Evolutionary conservation across 1,284 basidiomycete genomes (phyloP), one percentile per base, ranked within the genome.

Genomic region (Ceratobasidium sp.): DNA sequence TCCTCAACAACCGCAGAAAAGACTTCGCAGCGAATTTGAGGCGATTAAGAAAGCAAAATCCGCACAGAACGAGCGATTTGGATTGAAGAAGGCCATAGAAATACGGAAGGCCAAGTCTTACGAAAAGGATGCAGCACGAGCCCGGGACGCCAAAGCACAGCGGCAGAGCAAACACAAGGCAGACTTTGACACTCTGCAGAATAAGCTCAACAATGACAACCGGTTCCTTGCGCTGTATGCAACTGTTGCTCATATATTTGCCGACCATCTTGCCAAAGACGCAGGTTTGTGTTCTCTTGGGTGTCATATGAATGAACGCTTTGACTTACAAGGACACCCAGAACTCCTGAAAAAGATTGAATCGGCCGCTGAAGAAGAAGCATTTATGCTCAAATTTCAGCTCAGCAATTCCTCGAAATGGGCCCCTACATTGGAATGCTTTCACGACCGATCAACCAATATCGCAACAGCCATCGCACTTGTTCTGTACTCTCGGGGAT

Each of bases 391-490:
- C 34, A 76, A 84, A n/a, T 80, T 79, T 72, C 78, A 81, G 30
- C 80, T 91, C 32, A 85, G 84, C 1, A 84, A 89, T 16, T 88
- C 84, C 0, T 84, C 83, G 2, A 92, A 92, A 79, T 92, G 89
- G 89, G 89, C 88, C 0, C 90, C 90, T 0, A 85, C 86, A 1
- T 86, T 87, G 3, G 82, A 79, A 3, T 79, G 82, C 3, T 82
- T 86, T 1, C 89, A 90, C 73, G 90, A 92, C 77, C 83, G 84
- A 9, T 80, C 84, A 70, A 88, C 88, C 1, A 87, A 88, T 77
- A 86, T 92, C 73, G 79, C 87, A 1, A 87, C 89, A 0, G 88
- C 89, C 16, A 84, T 92, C 60, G 81, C 83, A 8, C 79, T 85
- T 8, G 82, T 88, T 53, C 81, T 92, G 18, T 84, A 83, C 65